phyloP scores from a whole-genome alignment of 1,284 basidiomycete genomes.

The Porphyrellus sp. region DNA sequence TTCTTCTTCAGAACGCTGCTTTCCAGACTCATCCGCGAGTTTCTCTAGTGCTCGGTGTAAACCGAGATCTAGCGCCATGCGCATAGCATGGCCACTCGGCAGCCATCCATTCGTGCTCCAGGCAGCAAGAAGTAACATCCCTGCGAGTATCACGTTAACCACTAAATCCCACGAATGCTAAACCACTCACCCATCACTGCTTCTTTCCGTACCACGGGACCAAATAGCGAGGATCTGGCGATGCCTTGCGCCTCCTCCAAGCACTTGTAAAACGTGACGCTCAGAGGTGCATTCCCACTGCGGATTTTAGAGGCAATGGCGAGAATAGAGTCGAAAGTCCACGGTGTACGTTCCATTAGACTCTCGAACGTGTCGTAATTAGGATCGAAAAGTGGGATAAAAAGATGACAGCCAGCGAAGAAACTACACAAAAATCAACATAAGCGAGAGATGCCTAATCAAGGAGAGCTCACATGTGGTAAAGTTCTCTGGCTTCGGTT shows the following conservation, averaged over 20 bases:
- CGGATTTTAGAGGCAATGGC: slow-evolving; percentile 90
- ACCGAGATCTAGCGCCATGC: slow-evolving; percentile 92
- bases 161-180: slow-evolving; percentile 2
- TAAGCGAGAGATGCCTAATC: slow-evolving; percentile 1
- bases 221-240: slow-evolving; percentile 87
- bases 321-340: slow-evolving; percentile 88
- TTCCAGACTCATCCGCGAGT: slow-evolving; percentile 70
- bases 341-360: slow-evolving; percentile 85
- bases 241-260: slow-evolving; percentile 93
- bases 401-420: slow-evolving; percentile 92
- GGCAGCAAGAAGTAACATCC: slow-evolving; percentile 86
- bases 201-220: slow-evolving; percentile 89
- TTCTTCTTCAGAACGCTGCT: slow-evolving; percentile 73
- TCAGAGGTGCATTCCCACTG: slow-evolving; percentile 82
- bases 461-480: slow-evolving; percentile 61
- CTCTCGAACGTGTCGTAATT: slow-evolving; percentile 88
- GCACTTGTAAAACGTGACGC: slow-evolving; percentile 83
- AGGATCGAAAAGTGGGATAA: slow-evolving; percentile 90
- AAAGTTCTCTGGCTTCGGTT: slow-evolving; percentile 74
- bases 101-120: slow-evolving; percentile 96
- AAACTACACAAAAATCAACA: slow-evolving; percentile 57
- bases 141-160: slow-evolving; percentile 37
- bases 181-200: slow-evolving; percentile 74
- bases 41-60: slow-evolving; percentile 88
- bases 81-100: slow-evolving; percentile 87